Evolutionary conservation across 345 rosid genomes (phyloP).

Genomic region (Eucalyptus grandis): DNA sequence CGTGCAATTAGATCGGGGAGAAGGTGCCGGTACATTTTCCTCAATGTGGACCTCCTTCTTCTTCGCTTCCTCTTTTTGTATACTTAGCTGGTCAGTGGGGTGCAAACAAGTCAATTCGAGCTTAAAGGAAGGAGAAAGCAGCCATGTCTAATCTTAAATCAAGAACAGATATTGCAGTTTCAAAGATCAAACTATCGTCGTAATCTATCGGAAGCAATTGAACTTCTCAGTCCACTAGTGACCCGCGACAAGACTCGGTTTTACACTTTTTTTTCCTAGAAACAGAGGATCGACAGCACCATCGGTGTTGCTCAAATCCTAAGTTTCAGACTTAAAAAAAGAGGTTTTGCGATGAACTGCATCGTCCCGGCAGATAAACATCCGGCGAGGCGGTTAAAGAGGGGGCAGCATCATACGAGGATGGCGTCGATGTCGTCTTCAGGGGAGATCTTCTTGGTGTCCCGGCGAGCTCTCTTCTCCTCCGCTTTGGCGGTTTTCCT

Average conservation of each 20-base stretch:
- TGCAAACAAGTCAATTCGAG: neutral
- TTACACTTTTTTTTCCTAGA: neutral
- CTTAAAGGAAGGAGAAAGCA: neutral
- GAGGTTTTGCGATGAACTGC: neutral
- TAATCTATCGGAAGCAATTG: neutral
- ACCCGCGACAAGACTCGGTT: neutral
- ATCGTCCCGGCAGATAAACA: neutral
- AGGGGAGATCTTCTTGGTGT: slow-evolving; percentile 73
- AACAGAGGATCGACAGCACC: neutral
- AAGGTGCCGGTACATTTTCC: slow-evolving; percentile 83
- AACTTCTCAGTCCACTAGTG: neutral
- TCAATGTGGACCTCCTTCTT: slow-evolving; percentile 89
- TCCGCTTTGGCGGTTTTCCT: slow-evolving; percentile 79
- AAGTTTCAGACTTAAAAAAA: neutral
- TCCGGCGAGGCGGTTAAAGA: neutral
- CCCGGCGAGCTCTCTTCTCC: slow-evolving; percentile 81
- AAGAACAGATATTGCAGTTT: neutral
- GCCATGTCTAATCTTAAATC: neutral
- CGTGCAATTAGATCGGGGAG: slow-evolving; percentile 85
- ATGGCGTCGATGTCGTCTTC: slow-evolving; percentile 97
- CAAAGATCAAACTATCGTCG: neutral
- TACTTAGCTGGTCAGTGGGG: slow-evolving; percentile 30
- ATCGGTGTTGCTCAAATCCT: neutral
- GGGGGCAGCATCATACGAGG: neutral
- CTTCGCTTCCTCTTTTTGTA: slow-evolving; percentile 89